A percentile compares a stretch with the other conserved stretches of the same genome.
phyloP scores from a whole-genome alignment of 2,329 filamentous ascomycete species.

The Colletotrichum sp. region DNA sequence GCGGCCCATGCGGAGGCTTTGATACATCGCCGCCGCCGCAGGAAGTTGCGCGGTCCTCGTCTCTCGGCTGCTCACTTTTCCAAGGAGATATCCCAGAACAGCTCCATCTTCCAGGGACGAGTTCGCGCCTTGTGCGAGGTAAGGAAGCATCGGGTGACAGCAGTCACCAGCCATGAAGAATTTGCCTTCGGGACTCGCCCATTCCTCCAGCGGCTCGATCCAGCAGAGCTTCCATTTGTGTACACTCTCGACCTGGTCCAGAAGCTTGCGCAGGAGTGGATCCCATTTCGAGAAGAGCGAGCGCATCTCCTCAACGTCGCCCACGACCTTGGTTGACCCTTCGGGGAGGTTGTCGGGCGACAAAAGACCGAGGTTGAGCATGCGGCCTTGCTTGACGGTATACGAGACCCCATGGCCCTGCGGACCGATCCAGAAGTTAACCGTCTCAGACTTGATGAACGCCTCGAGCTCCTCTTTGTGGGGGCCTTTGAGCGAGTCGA shows the following conservation, averaged over 20 bases:
- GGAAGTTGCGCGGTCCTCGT: constrained; percentile 3
- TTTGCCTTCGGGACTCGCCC: constrained; percentile 44
- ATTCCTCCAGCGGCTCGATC: constrained; percentile 40
- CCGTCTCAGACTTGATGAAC: constrained; percentile 50
- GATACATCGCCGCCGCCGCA: constrained; percentile 19
- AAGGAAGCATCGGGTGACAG: constrained; percentile 53
- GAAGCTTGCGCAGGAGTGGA: constrained; percentile 36
- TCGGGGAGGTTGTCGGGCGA: constrained; percentile 20
- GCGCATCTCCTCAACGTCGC: constrained; percentile 38
- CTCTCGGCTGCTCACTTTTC: neutral
- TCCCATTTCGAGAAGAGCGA: constrained; percentile 40
- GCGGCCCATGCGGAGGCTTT: constrained; percentile 16
- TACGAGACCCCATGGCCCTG: constrained; percentile 55
- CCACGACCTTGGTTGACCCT: constrained; percentile 25
- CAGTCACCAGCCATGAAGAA: constrained; percentile 47
- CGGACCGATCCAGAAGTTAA: constrained; percentile 61
- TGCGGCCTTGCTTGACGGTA: constrained; percentile 43
- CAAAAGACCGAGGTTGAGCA: constrained; percentile 46
- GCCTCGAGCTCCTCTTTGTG: constrained; percentile 39
- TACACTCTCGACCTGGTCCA: constrained; percentile 39
- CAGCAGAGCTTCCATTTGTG: constrained; percentile 54
- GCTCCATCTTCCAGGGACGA: constrained; percentile 19
- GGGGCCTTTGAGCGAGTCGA: constrained; percentile 50
- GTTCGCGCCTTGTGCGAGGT: constrained; percentile 49
- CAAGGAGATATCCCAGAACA: constrained; percentile 22